A percentile compares a stretch with the other conserved stretches of the same genome.
Conservation (phyloP, 2,329 filamentous ascomycete genomes). For the Epichloe typhina region DNA sequence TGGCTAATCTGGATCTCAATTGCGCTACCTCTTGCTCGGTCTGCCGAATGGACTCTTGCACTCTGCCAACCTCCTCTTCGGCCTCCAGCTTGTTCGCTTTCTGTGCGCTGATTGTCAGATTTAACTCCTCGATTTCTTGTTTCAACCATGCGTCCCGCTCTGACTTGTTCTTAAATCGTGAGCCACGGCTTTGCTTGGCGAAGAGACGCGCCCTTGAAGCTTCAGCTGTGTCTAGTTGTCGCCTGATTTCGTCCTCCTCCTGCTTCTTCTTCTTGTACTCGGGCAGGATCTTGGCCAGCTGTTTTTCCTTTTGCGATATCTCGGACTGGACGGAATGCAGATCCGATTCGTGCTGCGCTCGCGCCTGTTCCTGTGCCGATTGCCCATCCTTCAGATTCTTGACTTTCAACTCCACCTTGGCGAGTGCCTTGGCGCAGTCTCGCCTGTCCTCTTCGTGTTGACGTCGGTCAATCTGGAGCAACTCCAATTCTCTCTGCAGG, state of each 20-base stretch:
- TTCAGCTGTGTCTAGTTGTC: slow-evolving; percentile 64
- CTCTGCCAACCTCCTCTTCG: slow-evolving; percentile 63
- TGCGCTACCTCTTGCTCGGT: slow-evolving; percentile 61
- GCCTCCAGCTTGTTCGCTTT: slow-evolving; percentile 78
- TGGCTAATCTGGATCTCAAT: slow-evolving; percentile 61
- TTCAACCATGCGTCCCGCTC: slow-evolving; percentile 78
- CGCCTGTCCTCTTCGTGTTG: slow-evolving; percentile 85
- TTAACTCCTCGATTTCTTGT: slow-evolving; percentile 68
- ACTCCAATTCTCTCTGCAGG: slow-evolving; percentile 68
- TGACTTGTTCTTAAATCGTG: slow-evolving; percentile 74
- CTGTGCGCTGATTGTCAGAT: slow-evolving; percentile 61
- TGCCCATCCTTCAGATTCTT: slow-evolving; percentile 77
- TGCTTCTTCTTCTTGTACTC: slow-evolving; percentile 60
- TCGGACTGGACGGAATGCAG: slow-evolving; percentile 58
- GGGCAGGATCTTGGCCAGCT: slow-evolving; percentile 64
- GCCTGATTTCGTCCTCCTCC: slow-evolving; percentile 57
- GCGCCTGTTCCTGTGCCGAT: slow-evolving; percentile 60
- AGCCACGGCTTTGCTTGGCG: slow-evolving; percentile 81
- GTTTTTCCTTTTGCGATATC: slow-evolving; percentile 62
- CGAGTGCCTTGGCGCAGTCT: slow-evolving; percentile 64
- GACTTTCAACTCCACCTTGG: slow-evolving; percentile 74
- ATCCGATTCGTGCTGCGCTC: slow-evolving; percentile 56
- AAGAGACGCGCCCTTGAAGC: slow-evolving; percentile 66
- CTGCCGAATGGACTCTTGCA: slow-evolving; percentile 57
- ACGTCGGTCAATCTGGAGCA: slow-evolving; percentile 69